phyloP scores from a whole-genome alignment of 768 basidiomycete species.

The Kwoniella dejecticola region DNA sequence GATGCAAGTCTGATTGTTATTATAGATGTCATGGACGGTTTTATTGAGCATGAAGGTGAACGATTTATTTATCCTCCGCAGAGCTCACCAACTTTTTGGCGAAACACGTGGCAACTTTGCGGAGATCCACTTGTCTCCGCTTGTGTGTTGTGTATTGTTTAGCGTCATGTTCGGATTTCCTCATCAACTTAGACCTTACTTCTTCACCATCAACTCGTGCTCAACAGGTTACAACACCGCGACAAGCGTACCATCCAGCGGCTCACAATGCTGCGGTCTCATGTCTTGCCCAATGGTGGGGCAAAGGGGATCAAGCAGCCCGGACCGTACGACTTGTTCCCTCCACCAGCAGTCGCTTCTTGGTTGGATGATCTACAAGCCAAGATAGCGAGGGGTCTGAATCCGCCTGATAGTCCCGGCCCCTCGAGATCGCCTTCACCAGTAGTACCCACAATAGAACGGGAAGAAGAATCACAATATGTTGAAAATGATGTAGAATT shows the following conservation, averaged over 20 bases:
- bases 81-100: slow-evolving; percentile 1
- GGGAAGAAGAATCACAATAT: slow-evolving; percentile 6
- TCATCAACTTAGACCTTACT: neutral
- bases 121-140: neutral
- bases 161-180: neutral
- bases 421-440: slow-evolving; percentile 43
- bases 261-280: slow-evolving; percentile 12
- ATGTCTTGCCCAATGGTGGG: neutral
- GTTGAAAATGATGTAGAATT: slow-evolving; percentile 9
- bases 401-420: slow-evolving; percentile 34
- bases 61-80: neutral
- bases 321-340: slow-evolving; percentile 26
- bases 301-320: slow-evolving; percentile 15
- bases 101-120: neutral
- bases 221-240: too few relatives aligned
- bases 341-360: slow-evolving; percentile 7
- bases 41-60: neutral
- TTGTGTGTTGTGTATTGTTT: neutral
- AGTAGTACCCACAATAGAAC: neutral
- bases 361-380: slow-evolving; percentile 37
- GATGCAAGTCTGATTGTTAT: neutral
- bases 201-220: too few relatives aligned
- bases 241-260: too few relatives aligned
- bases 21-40: too few relatives aligned
- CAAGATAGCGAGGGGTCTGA: slow-evolving; percentile 38